Conservation (phyloP, 2,329 filamentous ascomycete genomes). For the Colletotrichum sp. region DNA sequence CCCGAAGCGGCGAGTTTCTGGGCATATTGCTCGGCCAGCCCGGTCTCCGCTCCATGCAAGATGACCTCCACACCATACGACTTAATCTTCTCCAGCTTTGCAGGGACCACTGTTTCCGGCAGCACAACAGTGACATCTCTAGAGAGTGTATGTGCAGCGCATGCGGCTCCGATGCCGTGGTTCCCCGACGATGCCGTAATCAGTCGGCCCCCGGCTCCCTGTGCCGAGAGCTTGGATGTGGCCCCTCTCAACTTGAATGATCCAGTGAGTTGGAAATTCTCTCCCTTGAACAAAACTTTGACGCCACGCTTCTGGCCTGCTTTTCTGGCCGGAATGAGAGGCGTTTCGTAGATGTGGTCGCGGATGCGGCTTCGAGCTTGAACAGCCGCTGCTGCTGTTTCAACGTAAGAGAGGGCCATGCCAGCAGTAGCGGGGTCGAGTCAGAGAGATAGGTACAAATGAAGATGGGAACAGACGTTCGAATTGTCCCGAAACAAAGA, state of each 20-base stretch:
- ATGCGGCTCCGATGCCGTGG: slow-evolving; percentile 25
- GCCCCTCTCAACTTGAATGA: slow-evolving; percentile 31
- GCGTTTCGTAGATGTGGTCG: slow-evolving; percentile 26
- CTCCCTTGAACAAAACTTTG: slow-evolving; percentile 27
- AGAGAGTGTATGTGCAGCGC: slow-evolving; percentile 15
- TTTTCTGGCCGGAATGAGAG: slow-evolving; percentile 20
- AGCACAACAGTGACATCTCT: slow-evolving; percentile 23
- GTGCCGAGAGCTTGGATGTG: slow-evolving; percentile 27
- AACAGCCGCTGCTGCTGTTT: slow-evolving; percentile 19
- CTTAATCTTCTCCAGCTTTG: slow-evolving; percentile 26
- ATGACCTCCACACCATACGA: slow-evolving; percentile 25
- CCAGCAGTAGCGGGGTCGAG: not conserved
- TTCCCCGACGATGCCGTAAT: slow-evolving; percentile 28
- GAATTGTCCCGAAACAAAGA: not conserved
- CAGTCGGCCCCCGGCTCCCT: not conserved
- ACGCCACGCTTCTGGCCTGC: not conserved
- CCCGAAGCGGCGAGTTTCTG: slow-evolving; percentile 25
- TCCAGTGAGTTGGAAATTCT: slow-evolving; percentile 30
- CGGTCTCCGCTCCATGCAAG: slow-evolving; percentile 25
- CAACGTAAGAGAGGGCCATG: not conserved
- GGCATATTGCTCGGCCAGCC: slow-evolving; percentile 26
- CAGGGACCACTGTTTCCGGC: slow-evolving; percentile 23
- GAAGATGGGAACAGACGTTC: not conserved
- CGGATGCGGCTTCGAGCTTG: slow-evolving; percentile 22
- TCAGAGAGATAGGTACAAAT: not conserved